These are phyloP conservation scores for Ophiostoma sp. DNA, from an alignment of 2,329 filamentous ascomycete species.

Conservation along the genomic window DNA sequence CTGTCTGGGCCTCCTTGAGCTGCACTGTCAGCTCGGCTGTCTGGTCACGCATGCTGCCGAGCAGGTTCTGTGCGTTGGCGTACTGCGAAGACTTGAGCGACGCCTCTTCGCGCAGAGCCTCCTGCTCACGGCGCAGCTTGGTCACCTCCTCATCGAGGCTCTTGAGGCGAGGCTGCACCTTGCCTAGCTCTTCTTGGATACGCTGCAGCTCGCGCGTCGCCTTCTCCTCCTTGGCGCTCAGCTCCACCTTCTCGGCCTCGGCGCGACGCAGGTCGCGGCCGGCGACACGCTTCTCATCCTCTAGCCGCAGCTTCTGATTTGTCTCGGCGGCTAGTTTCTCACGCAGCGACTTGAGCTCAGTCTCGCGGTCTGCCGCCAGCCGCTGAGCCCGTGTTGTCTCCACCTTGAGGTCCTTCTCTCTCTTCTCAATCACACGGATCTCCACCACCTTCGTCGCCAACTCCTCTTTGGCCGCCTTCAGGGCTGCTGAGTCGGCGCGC, in stretches of 20 bases:
- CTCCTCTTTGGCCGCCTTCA: conserved; percentile 72
- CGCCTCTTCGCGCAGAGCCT: conserved; percentile 67
- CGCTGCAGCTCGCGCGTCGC: conserved; percentile 62
- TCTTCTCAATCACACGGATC: conserved; percentile 69
- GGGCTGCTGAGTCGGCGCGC: conserved; percentile 66
- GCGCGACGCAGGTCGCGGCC: conserved; percentile 72
- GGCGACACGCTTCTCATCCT: conserved; percentile 69
- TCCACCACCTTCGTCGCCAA: conserved; percentile 55
- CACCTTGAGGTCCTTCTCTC: conserved; percentile 72
- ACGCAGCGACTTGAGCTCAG: conserved; percentile 69
- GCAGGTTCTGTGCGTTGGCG: conserved; percentile 72
- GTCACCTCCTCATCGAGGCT: conserved; percentile 69
- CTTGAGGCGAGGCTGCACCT: conserved; percentile 54
- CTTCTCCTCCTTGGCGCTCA: conserved; percentile 67
- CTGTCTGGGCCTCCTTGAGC: conserved; percentile 79
- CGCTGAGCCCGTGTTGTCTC: conserved; percentile 68
- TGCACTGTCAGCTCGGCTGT: conserved; percentile 81
- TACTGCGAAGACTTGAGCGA: conserved; percentile 83
- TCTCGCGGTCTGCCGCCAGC: conserved; percentile 65
- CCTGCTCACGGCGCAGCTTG: conserved; percentile 62
- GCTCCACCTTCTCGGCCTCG: conserved; percentile 74
- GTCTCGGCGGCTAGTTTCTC: conserved; percentile 74
- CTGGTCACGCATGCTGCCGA: conserved; percentile 91
- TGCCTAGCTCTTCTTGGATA: conserved; percentile 66
- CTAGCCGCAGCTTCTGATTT: conserved; percentile 63